Evolutionary conservation across 805 yeast genomes (phyloP).

Genomic region (Lipomyces japonicus): DNA sequence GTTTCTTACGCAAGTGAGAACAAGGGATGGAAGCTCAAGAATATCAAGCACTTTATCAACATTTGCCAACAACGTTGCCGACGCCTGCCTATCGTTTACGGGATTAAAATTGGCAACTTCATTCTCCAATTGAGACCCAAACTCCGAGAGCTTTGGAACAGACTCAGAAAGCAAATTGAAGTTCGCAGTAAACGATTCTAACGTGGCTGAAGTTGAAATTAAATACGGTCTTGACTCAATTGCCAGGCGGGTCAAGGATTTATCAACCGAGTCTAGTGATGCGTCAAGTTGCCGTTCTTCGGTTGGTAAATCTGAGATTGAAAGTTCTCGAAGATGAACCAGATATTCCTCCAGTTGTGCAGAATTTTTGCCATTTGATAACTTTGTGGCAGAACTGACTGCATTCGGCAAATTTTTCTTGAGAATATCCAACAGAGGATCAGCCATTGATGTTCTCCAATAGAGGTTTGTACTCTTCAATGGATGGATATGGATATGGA

Average conservation of each 20-base stretch:
- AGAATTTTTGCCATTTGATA: neutral
- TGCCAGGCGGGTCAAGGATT: constrained; percentile 24
- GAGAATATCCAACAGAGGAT: constrained; percentile 31
- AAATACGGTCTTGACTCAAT: constrained; percentile 22
- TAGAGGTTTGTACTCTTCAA: no score
- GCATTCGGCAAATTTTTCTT: constrained; percentile 19
- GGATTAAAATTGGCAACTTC: constrained; percentile 18
- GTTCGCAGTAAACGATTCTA: constrained; percentile 27
- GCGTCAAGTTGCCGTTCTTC: constrained; percentile 26
- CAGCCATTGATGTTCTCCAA: constrained; percentile 15
- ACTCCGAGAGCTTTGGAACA: constrained; percentile 16
- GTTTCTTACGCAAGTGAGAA: constrained; percentile 75
- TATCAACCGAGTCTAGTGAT: constrained; percentile 23
- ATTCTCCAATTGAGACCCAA: constrained; percentile 8
- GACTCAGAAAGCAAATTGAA: constrained; percentile 29
- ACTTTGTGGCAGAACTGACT: neutral
- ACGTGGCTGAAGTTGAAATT: constrained; percentile 19
- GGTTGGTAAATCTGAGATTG: constrained; percentile 21
- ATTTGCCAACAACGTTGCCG: constrained; percentile 50
- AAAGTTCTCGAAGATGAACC: constrained; percentile 31
- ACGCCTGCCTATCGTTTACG: constrained; percentile 23
- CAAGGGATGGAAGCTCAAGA: constrained; percentile 76
- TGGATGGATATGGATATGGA: no score
- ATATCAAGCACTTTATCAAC: constrained; percentile 72
- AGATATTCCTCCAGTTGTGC: constrained; percentile 22